Percentiles rank a stretch among this genome's conserved stretches.
phyloP scores from a whole-genome alignment of 2,329 filamentous ascomycete genomes.

The Ceratocystis huliohia region DNA sequence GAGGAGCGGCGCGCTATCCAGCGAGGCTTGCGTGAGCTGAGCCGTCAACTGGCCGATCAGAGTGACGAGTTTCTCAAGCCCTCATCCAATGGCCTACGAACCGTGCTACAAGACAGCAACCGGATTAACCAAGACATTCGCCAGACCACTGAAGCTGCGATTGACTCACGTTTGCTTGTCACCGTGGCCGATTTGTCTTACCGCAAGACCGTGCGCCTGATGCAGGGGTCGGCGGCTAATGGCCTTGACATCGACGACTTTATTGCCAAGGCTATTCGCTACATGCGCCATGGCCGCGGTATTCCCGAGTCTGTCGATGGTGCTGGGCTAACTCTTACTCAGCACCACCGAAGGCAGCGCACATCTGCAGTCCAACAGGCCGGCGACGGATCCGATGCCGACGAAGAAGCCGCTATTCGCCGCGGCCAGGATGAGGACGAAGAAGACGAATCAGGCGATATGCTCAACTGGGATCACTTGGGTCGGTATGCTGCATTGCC shows the following conservation, averaged over 20 bases:
- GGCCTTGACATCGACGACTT: conserved; percentile 87
- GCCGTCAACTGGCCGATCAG: conserved; percentile 43
- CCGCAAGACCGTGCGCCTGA: conserved; percentile 62
- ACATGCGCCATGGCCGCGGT: conserved; percentile 60
- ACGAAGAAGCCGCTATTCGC: conserved; percentile 28
- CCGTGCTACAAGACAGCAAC: conserved; percentile 55
- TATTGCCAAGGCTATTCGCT: conserved; percentile 75
- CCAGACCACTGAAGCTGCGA: conserved; percentile 80
- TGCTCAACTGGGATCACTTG: conserved; percentile 74
- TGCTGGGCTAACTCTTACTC: conserved; percentile 34
- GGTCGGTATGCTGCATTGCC: conserved; percentile 67
- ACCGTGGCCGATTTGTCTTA: conserved; percentile 67
- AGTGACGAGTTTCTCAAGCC: conserved; percentile 57
- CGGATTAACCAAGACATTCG: conserved; percentile 54
- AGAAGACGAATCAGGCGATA: conserved; percentile 57
- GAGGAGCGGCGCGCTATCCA: conserved; percentile 61
- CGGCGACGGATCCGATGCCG: conserved; percentile 18
- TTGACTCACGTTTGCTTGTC: conserved; percentile 79
- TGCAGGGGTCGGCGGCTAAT: conserved; percentile 57
- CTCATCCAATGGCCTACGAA: conserved; percentile 50
- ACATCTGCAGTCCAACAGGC: conserved; percentile 26
- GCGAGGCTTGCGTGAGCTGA: conserved; percentile 55
- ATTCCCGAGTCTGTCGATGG: conserved; percentile 36
- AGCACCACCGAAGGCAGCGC: conserved; percentile 33
- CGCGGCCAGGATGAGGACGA: conserved; percentile 28